Conservation (phyloP, 345 rosid genomes). For the Eucalyptus coolabah region DNA sequence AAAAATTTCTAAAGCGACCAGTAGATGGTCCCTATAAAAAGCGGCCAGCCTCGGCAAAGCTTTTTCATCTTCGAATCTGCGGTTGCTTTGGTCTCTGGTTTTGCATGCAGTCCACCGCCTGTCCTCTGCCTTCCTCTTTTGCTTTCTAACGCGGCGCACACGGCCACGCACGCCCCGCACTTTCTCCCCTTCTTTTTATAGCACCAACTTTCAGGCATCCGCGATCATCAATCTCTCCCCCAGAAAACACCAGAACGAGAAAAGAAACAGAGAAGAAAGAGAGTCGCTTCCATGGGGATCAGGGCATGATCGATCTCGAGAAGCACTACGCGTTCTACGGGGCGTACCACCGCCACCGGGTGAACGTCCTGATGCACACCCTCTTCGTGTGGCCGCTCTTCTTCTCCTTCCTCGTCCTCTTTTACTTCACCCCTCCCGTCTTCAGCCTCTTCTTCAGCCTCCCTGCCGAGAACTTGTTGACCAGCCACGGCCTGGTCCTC, state of each 20-base stretch:
- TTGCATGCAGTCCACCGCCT: not conserved
- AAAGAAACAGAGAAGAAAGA: slow-evolving; percentile 9
- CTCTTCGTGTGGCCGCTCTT: slow-evolving; percentile 54
- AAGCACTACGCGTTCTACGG: slow-evolving; percentile 38
- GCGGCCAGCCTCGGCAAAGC: not conserved
- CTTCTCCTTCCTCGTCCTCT: slow-evolving; percentile 33
- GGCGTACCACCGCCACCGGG: slow-evolving; percentile 30
- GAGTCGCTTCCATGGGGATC: slow-evolving; percentile 1
- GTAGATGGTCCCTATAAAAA: not conserved
- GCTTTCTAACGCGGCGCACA: not conserved
- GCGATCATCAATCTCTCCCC: not conserved
- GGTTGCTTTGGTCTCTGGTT: not conserved
- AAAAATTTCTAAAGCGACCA: not conserved
- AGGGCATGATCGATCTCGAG: slow-evolving; percentile 17
- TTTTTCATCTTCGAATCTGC: not conserved
- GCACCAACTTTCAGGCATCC: not conserved
- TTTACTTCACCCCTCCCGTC: slow-evolving; percentile 39
- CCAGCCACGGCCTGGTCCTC: slow-evolving; percentile 12
- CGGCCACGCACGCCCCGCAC: not conserved
- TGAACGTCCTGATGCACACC: slow-evolving; percentile 33
- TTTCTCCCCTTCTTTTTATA: not conserved
- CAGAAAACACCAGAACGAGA: not conserved
- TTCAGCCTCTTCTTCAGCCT: slow-evolving; percentile 7
- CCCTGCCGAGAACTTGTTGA: slow-evolving; percentile 12
- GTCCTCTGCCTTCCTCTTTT: not conserved